Percentiles rank a stretch among this genome's conserved stretches.
Conservation (phyloP, 768 basidiomycete genomes). For the Leccinum uliginosum region DNA sequence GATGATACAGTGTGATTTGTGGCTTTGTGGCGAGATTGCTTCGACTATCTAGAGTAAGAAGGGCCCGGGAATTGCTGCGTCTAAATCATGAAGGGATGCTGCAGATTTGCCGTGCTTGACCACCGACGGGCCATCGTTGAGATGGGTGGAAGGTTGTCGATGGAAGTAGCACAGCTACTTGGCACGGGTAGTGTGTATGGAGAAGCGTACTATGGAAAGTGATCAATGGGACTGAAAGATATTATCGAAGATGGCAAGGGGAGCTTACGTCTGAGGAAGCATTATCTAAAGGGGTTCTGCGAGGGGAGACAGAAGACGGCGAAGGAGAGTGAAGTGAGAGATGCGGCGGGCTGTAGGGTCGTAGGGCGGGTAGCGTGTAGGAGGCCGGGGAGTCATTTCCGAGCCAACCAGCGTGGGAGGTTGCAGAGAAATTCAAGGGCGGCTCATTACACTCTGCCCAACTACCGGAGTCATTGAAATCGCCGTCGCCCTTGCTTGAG, state of each 20-base stretch:
- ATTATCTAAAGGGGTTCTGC: constrained; percentile 23
- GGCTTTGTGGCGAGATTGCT: constrained; percentile 6
- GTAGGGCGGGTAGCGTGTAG: constrained; percentile 27
- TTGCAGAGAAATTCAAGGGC: constrained; percentile 16
- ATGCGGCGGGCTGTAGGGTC: constrained; percentile 28
- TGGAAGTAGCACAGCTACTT: constrained; percentile 27
- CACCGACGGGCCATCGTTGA: constrained; percentile 35
- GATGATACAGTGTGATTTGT: constrained; percentile 14
- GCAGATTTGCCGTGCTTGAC: constrained; percentile 31
- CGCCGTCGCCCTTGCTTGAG: constrained; percentile 9
- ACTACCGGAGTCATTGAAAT: constrained; percentile 15
- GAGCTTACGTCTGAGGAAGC: constrained; percentile 25
- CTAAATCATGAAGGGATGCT: constrained; percentile 34
- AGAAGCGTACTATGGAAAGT: constrained; percentile 16
- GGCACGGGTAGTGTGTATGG: constrained; percentile 23
- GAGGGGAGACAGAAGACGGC: constrained; percentile 21
- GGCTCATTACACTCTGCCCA: constrained; percentile 25
- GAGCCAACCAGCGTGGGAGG: constrained; percentile 26
- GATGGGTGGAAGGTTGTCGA: constrained; percentile 32
- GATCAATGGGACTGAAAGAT: constrained; percentile 5
- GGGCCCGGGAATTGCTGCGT: constrained; percentile 8
- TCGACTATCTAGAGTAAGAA: constrained; percentile 1
- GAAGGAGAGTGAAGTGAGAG: constrained; percentile 26
- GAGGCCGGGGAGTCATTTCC: constrained; percentile 26
- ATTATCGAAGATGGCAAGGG: background rate